Percentiles rank a stretch among this genome's conserved stretches.
phyloP scores from a whole-genome alignment of 306 rosid species.

The Acacia acuminata region DNA sequence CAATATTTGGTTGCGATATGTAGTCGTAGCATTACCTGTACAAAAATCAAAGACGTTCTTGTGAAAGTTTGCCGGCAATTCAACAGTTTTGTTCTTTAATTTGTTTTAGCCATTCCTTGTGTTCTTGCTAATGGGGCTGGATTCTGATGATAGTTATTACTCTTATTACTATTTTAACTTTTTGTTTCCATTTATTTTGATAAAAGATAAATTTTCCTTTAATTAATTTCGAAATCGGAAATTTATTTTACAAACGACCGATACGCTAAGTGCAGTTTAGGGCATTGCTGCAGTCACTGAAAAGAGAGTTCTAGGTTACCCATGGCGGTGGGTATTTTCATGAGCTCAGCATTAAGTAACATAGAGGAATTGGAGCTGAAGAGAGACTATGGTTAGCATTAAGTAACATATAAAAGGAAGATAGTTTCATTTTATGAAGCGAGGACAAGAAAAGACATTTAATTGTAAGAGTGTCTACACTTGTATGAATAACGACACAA shows the following conservation, averaged over 20 bases:
- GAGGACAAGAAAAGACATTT: neutral
- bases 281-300: constrained; percentile 8
- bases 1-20: too few species aligned
- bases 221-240: too few species aligned
- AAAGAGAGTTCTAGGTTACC: neutral
- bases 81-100: neutral
- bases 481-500: neutral
- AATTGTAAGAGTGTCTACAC: neutral
- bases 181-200: neutral
- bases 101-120: neutral
- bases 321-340: neutral
- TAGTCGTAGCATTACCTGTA: neutral
- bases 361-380: neutral
- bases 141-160: neutral
- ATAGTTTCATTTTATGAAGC: neutral
- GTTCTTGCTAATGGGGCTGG: neutral
- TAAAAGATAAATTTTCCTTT: neutral
- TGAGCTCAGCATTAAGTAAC: too few species aligned
- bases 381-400: neutral
- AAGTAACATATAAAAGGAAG: neutral
- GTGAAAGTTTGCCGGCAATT: neutral
- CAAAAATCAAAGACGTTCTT: neutral
- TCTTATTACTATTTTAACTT: neutral
- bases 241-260: neutral
- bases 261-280: neutral